Base-by-base conservation (phyloP, 1,284 basidiomycete genomes). In the Ceratobasidium sp. region DNA sequence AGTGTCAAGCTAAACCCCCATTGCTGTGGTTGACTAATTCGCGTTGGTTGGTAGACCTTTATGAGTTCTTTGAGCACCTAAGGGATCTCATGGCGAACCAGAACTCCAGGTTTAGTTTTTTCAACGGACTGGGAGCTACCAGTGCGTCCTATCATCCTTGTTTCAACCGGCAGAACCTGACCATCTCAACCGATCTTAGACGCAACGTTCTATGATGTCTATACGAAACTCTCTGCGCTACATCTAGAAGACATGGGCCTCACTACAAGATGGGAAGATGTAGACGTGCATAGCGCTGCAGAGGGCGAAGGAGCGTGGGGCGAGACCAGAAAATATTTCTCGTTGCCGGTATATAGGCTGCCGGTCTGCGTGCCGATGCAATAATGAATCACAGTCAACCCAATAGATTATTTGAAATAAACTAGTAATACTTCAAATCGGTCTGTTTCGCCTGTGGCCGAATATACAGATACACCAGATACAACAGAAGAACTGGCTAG, bases 121-220 rank as follows among this genome's bases (percentile, higher is more conserved):
- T 99, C 89, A 96, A 99, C 83, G 97, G 97, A 4, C 88, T 99
- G 0, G 98, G 95, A 20, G 97, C 96, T 30, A 99, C 96, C 10
- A 97, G 96, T 95, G 83, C 79, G 86, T 86, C 55, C 41, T 20
- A 16, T 96, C 95, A 79, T 86, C 86, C 52, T 44, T 27, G 10
- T 55, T 41, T 35, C 8, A 44, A 14, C 23, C 23, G 20, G 20
- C 38, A 2, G 41, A 74, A 18, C 44, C 41, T 54, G n/a, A 65
- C 57, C 41, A 44, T 41, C 27, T 3, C 55, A 12, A 2, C 50
- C 33, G n/a, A 33, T n/a, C 38, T 23, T 82, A 96, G 95, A 96
- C 85, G 87, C 92, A 0, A 87, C 93, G 6, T 95, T 96, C 82
- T 98, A 98, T 85, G 96, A 98, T 81, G 94, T 99, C 4, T 97